Base-by-base conservation (phyloP, 169 alveolate species). In the Eimeria necatrix region DNA sequence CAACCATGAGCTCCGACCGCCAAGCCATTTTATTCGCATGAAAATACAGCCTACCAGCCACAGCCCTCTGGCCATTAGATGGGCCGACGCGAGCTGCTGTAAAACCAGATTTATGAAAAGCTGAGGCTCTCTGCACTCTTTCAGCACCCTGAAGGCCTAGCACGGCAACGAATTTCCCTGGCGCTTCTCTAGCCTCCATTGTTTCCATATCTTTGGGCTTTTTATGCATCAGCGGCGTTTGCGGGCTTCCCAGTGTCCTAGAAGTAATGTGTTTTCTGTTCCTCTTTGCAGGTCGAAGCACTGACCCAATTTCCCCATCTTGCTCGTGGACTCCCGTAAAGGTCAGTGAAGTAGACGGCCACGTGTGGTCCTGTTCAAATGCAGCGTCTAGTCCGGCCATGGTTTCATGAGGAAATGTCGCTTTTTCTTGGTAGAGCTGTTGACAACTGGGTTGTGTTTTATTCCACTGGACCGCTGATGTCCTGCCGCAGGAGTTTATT, bases 1-100 rank as follows among this genome's bases (percentile, higher is more conserved):
- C 86, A 14, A 92, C 68, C 53, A 92, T 85, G 48, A 68, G 52
- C n/a, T 92, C 95, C 12, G 92, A 56, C 32, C 95, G 91, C 95
- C 95, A 92, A 2, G 95, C 95, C 76, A 56, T 53, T 41, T 80
- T 78, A 26, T 73, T 60, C 74, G 60, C 73, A 76, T 84, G 91
- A 64, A 78, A 86, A 48, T 78, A 92, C 91, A 84, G 26, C 46
- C 56, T 84, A 84, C 78, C 91, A 26, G 64, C 59, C 26, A 84
- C 91, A 6, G 52, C 59, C 49, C 22, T 76, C 26, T 76, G 60
- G 61, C 48, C 78, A 24, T 10, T 5, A 56, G 78, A 20, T 59
- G 78, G 4, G 53, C 76, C 41, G 26, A 59, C 56, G 16, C 78
- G 91, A 84, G 76, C 1, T 68, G 78, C 59, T 59, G 80, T 12